Conservation (phyloP, 805 yeast species). For the Sugiyamaella valdiviana region DNA sequence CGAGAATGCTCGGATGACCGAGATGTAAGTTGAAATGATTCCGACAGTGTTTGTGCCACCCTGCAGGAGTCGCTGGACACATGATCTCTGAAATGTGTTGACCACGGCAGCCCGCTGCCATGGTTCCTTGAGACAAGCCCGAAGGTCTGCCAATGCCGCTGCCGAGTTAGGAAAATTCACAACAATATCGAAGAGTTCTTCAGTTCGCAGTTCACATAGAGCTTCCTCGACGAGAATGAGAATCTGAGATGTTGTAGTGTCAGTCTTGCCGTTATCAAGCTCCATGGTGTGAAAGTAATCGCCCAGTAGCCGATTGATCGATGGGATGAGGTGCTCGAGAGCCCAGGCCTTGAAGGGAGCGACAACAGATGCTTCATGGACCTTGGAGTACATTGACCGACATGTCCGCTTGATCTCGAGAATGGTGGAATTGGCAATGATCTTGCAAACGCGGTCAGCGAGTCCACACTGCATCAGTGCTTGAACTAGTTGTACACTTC, state of each 20-base stretch:
- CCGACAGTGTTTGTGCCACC: constrained; percentile 77
- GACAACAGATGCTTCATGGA: neutral
- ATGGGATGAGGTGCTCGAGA: neutral
- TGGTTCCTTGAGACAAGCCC: constrained; percentile 42
- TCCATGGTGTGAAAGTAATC: neutral
- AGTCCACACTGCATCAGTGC: constrained; percentile 20
- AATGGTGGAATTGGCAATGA: neutral
- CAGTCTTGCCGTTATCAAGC: neutral
- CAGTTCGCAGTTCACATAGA: constrained; percentile 40
- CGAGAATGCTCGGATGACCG: constrained; percentile 63
- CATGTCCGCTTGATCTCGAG: neutral
- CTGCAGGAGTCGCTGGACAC: constrained; percentile 51
- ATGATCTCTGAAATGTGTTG: constrained; percentile 40
- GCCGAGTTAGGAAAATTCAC: constrained; percentile 46
- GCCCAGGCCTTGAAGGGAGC: neutral
- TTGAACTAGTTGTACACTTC: neutral
- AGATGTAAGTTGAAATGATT: constrained; percentile 61
- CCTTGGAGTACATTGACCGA: neutral
- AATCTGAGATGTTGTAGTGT: neutral
- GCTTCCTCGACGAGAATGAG: constrained; percentile 2
- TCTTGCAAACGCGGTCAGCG: constrained; percentile 9
- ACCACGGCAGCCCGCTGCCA: constrained; percentile 50
- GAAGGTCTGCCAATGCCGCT: constrained; percentile 53
- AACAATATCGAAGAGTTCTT: constrained; percentile 56
- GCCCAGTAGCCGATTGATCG: neutral